Evolutionary conservation across 495 filamentous ascomycete species (phyloP), one percentile per base, ranked within the genome.

Genomic region (Tuber magnatum): DNA sequence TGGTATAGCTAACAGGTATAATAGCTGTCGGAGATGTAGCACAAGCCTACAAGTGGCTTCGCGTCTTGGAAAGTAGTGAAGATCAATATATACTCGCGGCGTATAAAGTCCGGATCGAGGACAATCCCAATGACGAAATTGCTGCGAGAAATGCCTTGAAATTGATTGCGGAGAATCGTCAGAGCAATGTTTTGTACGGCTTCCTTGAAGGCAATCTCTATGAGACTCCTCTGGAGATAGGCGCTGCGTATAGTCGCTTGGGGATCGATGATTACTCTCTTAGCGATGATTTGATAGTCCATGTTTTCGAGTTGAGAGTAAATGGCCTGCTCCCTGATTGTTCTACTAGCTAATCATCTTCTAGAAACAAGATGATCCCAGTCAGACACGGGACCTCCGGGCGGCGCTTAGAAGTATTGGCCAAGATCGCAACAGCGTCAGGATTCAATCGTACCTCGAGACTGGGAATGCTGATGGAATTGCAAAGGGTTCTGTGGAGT

Each of bases 401-500:
- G 71, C 70, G 9, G 81, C 81, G 9, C 69, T 83, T 65, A 77
- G 48, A 71, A 74, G 76, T 28, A 83, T 83, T 73, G 81, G 69
- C 32, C 73, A 71, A 43, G n/a, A 79, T 32, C 71, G 81, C 20
- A 73, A 78, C 32, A 83, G 81, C 69, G 24, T 41, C 44, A 76
- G 71, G 72, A 82, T 83, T 41, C 75, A 76, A n/a, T 72, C 74
- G 39, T 82, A 77, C 68, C 77, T 82, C n/a, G 71, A 82, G 41
- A 80, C 81, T 28, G 81, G 80, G 38, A 70, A 80, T 41, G 74
- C 73, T 42, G 75, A 80, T 68, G 75, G 56, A 28, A 40, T 40
- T n/a, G 40, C 38, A 22, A 74, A 42, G 51, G 78, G 81, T 4
- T 69, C 78, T 18, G 38, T 28, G 16, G 85, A 89, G 22, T 90